phyloP scores from a whole-genome alignment of 768 basidiomycete species.

The Suillus subluteus region DNA sequence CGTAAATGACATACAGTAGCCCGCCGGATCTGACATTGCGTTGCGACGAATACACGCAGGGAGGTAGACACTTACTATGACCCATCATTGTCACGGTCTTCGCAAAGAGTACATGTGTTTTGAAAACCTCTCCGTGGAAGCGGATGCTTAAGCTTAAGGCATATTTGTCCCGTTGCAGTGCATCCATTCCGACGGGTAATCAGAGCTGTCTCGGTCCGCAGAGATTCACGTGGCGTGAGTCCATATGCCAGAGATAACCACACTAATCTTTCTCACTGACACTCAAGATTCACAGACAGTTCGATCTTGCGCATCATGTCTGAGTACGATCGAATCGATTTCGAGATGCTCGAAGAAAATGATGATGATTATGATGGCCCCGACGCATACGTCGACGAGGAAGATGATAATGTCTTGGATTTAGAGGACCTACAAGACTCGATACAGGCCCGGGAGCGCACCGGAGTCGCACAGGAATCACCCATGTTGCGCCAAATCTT shows the following conservation, averaged over 20 bases:
- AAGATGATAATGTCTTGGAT: constrained; percentile 38
- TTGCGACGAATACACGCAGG: neutral
- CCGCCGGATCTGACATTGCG: neutral
- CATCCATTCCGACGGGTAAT: neutral
- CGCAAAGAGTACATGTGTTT: neutral
- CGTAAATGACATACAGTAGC: neutral
- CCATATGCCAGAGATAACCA: neutral
- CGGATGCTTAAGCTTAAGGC: neutral
- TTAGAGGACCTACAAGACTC: constrained; percentile 27
- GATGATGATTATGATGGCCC: constrained; percentile 39
- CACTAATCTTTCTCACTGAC: constrained; percentile 8
- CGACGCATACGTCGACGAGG: constrained; percentile 36
- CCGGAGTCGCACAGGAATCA: neutral
- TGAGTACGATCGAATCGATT: constrained; percentile 23
- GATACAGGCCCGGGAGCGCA: constrained; percentile 4
- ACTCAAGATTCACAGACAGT: neutral
- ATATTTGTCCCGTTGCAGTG: neutral
- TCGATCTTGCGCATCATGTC: constrained; percentile 17
- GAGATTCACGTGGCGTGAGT: neutral
- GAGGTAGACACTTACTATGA: neutral
- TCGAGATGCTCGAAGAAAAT: constrained; percentile 29
- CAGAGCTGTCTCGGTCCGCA: neutral
- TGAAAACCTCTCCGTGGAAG: neutral
- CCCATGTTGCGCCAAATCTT: constrained; percentile 31
- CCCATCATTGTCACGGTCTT: neutral